Evolutionary conservation across 2,329 filamentous ascomycete species (phyloP), one percentile per base, ranked within the genome.

Genomic region (Mariannaea elegans): DNA sequence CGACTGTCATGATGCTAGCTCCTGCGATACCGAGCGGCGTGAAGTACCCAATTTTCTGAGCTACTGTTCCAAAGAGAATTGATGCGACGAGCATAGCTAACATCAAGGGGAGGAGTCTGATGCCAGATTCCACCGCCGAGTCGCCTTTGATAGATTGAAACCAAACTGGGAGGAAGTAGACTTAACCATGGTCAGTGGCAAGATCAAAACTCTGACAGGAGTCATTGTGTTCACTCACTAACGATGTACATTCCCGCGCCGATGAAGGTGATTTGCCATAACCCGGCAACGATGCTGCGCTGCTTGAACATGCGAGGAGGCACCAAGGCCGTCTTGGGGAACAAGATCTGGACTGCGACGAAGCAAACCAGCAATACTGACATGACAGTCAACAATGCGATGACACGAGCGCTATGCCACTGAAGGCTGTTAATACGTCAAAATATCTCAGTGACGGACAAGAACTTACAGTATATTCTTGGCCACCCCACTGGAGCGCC

Each of bases 21-120:
- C 74, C 73, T 4, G 65, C 27, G 8, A 79, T 70, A 69, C 79
- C 73, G 45, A 72, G 72, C 1, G 71, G 78, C 3, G 66, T 72
- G 48, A 80, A 80, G 52, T 80, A 78, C 5, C 80, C 80, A 7
- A 75, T 48, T 12, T 41, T 52, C 6, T 65, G 61, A 23, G 66
- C 65, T 31, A 67, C 21, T n/a, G 51, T 53, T 7, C 72, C 71
- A 8, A 63, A 71, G 61, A 65, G 44, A 5, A 71, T 54, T 3
- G 54, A 53, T 0, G 54, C 60, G 21, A 67, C 39, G 16, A 71
- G 56, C 13, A 65, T 66, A 7, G 65, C 45, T 8, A 70, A 42
- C 23, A 69, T 62, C 14, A 69, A 54, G 7, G 70, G 68, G 4
- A 72, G 36, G n/a, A 39, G 36, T 7, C 19, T 39, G 12, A 39